Base-by-base conservation (phyloP, 257 asterid genomes). In the Eucommia ulmoides region DNA sequence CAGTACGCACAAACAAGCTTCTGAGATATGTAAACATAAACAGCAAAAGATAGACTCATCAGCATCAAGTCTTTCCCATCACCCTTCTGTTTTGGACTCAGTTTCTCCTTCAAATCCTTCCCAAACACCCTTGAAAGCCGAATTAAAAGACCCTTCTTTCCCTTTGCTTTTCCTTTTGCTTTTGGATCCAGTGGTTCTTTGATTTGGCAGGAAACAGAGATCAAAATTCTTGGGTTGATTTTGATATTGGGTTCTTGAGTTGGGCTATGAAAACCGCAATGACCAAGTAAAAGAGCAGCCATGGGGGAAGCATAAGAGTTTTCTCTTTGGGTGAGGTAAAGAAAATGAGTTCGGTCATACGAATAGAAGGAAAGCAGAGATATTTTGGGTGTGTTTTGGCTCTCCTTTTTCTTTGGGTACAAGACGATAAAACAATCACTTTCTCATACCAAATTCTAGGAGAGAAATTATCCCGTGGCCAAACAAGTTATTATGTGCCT, bases 1-100 rank as follows among this genome's bases (percentile, higher is more conserved):
- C 96, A 88, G 49, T 89, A 85, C 66, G 93, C 85, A 74, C 96
- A 85, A 7, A 89, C 96, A 67, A 85, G 66, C 76, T 80, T 82
- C 73, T 89, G 97, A 7, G 97, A 82, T 59, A 89, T 82, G 23
- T 89, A 89, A 7, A 89, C 68, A 69, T 89, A 89, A 1, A 89
- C 78, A 70, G 93, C 96, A 76, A 89, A 89, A 17, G 97, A 85
- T 12, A 89, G 71, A 33, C 97, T 68, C 88, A 84, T 85, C 21
- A 82, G 68, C 1, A 84, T 63, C 59, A 89, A 22, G 35, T 89
- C 97, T 38, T 85, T 89, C 97, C 94, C 82, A 26, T 89, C 97
- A 33, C 97, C 97, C 63, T 89, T 85, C 55, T 59, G 64, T 61
- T 82, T 71, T 12, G 97, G 96, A 42, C 94, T 80, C 79, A 80